Base-by-base conservation (phyloP, 2,329 filamentous ascomycete genomes). In the Shiraia sp. region DNA sequence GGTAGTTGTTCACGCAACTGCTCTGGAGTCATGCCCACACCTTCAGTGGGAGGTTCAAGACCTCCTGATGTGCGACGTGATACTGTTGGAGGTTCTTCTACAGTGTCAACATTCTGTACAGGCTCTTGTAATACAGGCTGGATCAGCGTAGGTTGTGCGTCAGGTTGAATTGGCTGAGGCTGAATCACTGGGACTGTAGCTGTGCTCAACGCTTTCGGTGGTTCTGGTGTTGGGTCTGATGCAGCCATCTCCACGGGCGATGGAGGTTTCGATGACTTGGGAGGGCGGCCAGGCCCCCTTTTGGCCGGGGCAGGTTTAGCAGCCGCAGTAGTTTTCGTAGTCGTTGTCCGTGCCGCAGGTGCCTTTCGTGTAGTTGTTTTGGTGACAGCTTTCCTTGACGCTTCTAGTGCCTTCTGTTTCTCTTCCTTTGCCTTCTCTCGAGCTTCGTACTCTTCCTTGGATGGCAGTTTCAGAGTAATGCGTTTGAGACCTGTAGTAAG, bases 401-500 rank as follows among this genome's bases (percentile, higher is more conserved):
- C 58, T 13, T 57, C 57, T 6, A 45, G 12, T n/a, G 62, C 63
- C 35, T 70, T 71, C 42, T 69, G 71, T 32, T 70, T 68, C 16
- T 61, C 63, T 28, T 73, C 70, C 37, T 70, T 72, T 36, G 74
- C 66, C n/a, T 59, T 72, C 55, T 80, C 76, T 15, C 76, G 67
- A 6, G 72, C 73, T 19, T 80, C 77, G 45, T 82, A 73, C 55
- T 83, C 79, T 55, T 83, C 79, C 15, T 75, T 75, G 0, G 78
- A 73, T 0, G 79, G 79, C 36, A 83, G 70, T 47, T 81, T 82
- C 33, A 85, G 59, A 15, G 80, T 83, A 40, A 85, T 78, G 19
- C 77, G 77, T 56, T 79, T 79, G 46, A 83, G 61, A 3, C 77
- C 78, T 3, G 74, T 71, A 1, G 78, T 71, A 17, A 83, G 61